phyloP scores from a whole-genome alignment of 257 asterid genomes.

The Galeopsis tetrahit region DNA sequence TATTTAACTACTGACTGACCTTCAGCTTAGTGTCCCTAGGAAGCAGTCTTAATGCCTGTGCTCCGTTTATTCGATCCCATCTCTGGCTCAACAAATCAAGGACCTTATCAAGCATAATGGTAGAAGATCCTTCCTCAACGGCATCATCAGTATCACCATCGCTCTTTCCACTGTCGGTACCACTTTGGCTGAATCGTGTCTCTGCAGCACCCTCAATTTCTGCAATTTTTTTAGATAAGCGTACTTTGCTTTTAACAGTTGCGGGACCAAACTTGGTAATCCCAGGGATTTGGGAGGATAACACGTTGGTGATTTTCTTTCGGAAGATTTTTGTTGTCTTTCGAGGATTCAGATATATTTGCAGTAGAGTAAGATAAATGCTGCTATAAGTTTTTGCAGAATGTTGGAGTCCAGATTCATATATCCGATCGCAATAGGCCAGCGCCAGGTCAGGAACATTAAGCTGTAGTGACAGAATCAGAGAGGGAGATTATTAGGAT shows the following conservation, averaged over 20 bases:
- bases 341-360: conserved; percentile 86
- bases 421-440: conserved; percentile 86
- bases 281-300: conserved; percentile 58
- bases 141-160: conserved; percentile 82
- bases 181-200: conserved; percentile 70
- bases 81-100: conserved; percentile 86
- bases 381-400: conserved; percentile 72
- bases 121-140: conserved; percentile 66
- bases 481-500: conserved; percentile 28
- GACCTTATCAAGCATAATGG: conserved; percentile 88
- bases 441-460: conserved; percentile 93
- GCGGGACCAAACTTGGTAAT: conserved; percentile 55
- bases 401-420: conserved; percentile 68
- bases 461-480: conserved; percentile 52
- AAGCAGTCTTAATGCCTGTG: conserved; percentile 87
- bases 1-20: conserved; percentile 46
- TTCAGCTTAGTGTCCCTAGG: conserved; percentile 91
- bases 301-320: conserved; percentile 66
- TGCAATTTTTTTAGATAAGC: conserved; percentile 72
- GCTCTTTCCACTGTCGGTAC: conserved; percentile 94
- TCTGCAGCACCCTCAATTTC: conserved; percentile 88
- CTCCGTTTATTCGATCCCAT: conserved; percentile 98
- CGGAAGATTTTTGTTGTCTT: conserved; percentile 80
- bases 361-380: conserved; percentile 85
- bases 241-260: conserved; percentile 54